A percentile compares a stretch with the other conserved stretches of the same genome.
phyloP scores from a whole-genome alignment of 371 early-diverging fungal genomes.

The Mortierella sp. region DNA sequence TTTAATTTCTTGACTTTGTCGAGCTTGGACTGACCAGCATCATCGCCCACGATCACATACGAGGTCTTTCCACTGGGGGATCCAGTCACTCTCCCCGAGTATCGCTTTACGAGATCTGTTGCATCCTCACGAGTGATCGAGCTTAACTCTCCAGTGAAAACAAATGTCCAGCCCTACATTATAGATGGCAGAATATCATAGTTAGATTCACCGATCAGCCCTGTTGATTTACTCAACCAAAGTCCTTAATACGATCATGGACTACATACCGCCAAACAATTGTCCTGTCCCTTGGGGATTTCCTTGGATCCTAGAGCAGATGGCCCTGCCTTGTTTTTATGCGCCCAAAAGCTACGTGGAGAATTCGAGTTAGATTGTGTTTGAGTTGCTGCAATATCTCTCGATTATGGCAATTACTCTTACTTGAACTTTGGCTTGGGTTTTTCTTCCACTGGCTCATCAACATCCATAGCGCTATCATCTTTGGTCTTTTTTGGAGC shows the following conservation, averaged over 20 bases:
- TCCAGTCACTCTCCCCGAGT: constrained; percentile 91
- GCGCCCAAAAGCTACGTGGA: constrained; percentile 46
- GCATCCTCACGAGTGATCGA: constrained; percentile 85
- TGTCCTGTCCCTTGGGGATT: constrained; percentile 81
- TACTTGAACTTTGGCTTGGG: constrained; percentile 46
- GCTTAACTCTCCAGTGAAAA: constrained; percentile 91
- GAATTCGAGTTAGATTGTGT: background rate
- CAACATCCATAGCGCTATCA: constrained; percentile 52
- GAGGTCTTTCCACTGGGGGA: constrained; percentile 92
- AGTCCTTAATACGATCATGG: background rate
- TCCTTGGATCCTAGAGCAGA: constrained; percentile 80
- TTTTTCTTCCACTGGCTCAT: constrained; percentile 42
- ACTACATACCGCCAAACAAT: constrained; percentile 71
- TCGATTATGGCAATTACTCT: background rate
- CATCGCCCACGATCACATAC: constrained; percentile 92
- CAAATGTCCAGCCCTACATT: constrained; percentile 84
- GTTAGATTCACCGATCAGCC: background rate
- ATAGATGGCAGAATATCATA: background rate
- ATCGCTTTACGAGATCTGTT: constrained; percentile 87
- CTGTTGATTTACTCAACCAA: background rate
- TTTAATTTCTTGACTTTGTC: constrained; percentile 85
- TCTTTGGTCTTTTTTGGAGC: constrained; percentile 25
- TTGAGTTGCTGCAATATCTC: background rate
- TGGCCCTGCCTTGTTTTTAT: constrained; percentile 67
- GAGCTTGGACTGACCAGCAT: constrained; percentile 94